Evolutionary conservation across 805 yeast genomes (phyloP), one percentile per base, ranked within the genome.

Genomic region (Candida boleticola): DNA sequence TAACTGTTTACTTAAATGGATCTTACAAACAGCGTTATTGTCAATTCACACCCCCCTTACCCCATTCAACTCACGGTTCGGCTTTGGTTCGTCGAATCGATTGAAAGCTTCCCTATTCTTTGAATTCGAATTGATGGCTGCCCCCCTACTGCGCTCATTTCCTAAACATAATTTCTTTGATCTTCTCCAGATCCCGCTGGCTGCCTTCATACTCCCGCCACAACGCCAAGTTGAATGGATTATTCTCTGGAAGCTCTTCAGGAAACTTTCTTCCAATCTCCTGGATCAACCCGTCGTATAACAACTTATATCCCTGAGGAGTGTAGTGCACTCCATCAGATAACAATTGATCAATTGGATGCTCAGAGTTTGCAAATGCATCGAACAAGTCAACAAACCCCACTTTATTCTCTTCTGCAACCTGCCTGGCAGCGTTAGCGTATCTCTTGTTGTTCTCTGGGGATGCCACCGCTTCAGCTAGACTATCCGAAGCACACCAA

Each of bases 271-370:
- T 39, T 68, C 43, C 17, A 82, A 29, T 29, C 31, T 13, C 14
- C 14, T 29, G 6, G 17, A 29, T 29, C 6, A 29, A 17, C 14
- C 5, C 47, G 33, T 64, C 75, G 46, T 58, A 80, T 46, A 75
- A 60, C 6, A 82, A 37, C 41, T 63, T 57, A 59, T 83, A 84
- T 0, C 80, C 83, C 23, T 60, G 54, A 0, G 79, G 77, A 2
- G 76, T 65, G 56, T 66, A 84, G 58, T 85, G 90, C 33, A 85
- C 56, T 3, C 89, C 89, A 49, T 76, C 81, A 11, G 36, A 27
- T 13, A 71, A 50, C 32, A 63, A 42, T 5, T 71, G 71, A 3
- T 61, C 59, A 2, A 68, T 62, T 39, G 63, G 57, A 3, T 60
- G 64, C 3, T 66, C 57, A 18, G 56, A 55, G 19, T 48, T 44